phyloP scores from a whole-genome alignment of 352 stramenopile species.

The Pythium phragmiticola region DNA sequence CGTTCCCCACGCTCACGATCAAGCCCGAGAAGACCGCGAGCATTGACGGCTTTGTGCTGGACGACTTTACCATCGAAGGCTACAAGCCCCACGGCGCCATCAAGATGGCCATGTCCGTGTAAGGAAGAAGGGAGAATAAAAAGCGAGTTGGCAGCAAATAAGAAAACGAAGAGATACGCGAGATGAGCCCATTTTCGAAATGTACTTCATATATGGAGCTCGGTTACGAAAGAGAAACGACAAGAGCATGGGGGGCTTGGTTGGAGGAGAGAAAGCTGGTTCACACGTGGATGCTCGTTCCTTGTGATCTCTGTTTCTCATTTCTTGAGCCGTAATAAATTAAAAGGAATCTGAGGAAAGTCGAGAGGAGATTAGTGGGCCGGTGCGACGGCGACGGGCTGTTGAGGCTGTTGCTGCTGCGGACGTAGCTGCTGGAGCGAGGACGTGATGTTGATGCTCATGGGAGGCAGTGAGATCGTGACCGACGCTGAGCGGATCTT shows the following conservation, averaged over 20 bases:
- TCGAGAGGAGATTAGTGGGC: slow-evolving; percentile 10
- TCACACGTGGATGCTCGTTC: no score
- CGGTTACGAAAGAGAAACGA: not conserved
- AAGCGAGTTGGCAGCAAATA: not conserved
- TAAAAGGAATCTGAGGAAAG: not conserved
- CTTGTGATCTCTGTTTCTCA: no score
- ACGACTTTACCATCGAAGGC: slow-evolving; percentile 95
- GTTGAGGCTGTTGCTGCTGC: slow-evolving; percentile 22
- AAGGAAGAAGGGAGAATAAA: slow-evolving; percentile 5
- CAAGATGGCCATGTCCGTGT: slow-evolving; percentile 99
- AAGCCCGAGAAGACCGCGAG: slow-evolving; percentile 83
- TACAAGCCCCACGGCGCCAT: slow-evolving; percentile 97
- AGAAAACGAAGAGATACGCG: not conserved
- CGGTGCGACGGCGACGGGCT: not conserved
- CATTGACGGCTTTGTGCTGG: slow-evolving; percentile 95
- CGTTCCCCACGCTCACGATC: slow-evolving; percentile 95
- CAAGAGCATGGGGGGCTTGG: not conserved
- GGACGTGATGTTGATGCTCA: slow-evolving; percentile 63
- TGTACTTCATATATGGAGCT: no score
- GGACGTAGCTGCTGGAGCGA: slow-evolving; percentile 49
- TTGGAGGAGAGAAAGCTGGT: no score
- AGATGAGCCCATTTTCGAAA: no score
- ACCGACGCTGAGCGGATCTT: slow-evolving; percentile 63
- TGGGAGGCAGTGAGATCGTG: slow-evolving; percentile 71
- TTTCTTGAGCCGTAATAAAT: not conserved